Base-by-base conservation (phyloP, 2,329 filamentous ascomycete genomes). In the Colletotrichum cordylinicola region DNA sequence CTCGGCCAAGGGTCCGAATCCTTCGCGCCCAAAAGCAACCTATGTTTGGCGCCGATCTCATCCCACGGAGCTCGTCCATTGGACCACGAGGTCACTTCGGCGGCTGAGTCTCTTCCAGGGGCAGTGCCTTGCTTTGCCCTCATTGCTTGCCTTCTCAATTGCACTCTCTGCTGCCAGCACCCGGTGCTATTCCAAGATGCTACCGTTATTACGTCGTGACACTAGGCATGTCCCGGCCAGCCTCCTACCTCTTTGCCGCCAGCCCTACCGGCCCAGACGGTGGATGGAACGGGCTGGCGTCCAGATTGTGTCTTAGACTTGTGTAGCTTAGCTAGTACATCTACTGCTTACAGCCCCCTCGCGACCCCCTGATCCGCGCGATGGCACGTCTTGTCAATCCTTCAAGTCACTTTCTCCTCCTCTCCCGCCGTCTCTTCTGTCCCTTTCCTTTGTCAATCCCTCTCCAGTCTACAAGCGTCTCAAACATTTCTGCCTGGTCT, bases 31-130 rank as follows among this genome's bases (percentile, higher is more conserved):
- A 48, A 43, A 21, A n/a, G 18, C 8, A 48, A 31, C n/a, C 33
- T 33, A 15, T n/a, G 16, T 58, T 24, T 33, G 29, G 21, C 35
- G 70, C 69, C 43, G 69, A 73, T 75, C 56, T 18, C 64, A 33
- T 18, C 56, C 43, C 15, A 35, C n/a, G 37, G 18, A n/a, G 56
- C 35, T n/a, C 52, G 9, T 8, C 55, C 16, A 73, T 75, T 75
- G 70, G 73, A 37, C 33, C 29, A 31, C 15, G 16, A n/a, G 7
- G 15, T 61, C 24, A 56, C 12, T 39, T 21, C 37, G 18, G 69
- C 31, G 69, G 73, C 73, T 75, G 37, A 72, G 73, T 58, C 35
- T 35, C 35, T 35, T 9, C 16, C 29, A 67, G 61, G 68, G 68
- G 68, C 61, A 27, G 64, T 72, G 68, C 61, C n/a, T 27, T 58